Evolutionary conservation across 2,329 filamentous ascomycete species (phyloP).

Genomic region (Colletotrichum noveboracense): DNA sequence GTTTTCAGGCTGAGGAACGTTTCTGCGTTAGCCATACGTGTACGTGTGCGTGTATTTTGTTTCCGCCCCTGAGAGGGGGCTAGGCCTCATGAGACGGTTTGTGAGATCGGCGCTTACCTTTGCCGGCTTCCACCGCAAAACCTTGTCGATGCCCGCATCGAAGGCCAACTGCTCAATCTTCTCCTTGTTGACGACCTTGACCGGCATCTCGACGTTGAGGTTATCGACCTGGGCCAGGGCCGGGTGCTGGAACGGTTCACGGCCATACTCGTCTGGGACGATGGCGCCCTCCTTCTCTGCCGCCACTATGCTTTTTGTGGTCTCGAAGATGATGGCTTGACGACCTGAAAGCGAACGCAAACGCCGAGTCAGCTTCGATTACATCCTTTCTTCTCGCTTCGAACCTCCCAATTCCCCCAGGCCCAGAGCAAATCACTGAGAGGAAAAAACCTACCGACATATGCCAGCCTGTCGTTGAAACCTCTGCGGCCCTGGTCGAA

Average conservation of each 20-base stretch:
- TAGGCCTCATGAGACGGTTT: background rate
- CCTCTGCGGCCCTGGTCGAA: constrained; percentile 94
- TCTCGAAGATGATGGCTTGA: constrained; percentile 30
- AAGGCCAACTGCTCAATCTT: constrained; percentile 72
- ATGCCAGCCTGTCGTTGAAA: constrained; percentile 93
- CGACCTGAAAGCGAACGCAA: constrained; percentile 26
- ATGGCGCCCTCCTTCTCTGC: constrained; percentile 28
- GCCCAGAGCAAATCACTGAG: background rate
- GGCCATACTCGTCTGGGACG: constrained; percentile 54
- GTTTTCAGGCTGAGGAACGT: constrained; percentile 59
- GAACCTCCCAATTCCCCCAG: background rate
- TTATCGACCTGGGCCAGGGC: constrained; percentile 77
- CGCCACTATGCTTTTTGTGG: constrained; percentile 59
- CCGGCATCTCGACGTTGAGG: constrained; percentile 66
- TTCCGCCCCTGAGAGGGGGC: background rate
- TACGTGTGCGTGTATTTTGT: background rate
- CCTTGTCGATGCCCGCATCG: constrained; percentile 72
- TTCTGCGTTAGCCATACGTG: background rate
- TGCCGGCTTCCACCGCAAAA: constrained; percentile 88
- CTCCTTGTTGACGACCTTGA: constrained; percentile 65
- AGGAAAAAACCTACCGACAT: constrained; percentile 69
- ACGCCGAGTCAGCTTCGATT: background rate
- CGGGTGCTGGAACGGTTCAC: constrained; percentile 72
- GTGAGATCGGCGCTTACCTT: constrained; percentile 60
- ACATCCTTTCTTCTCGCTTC: background rate